Base-by-base conservation (phyloP, 2,329 filamentous ascomycete species). In the Simplicillium aogashimaense region DNA sequence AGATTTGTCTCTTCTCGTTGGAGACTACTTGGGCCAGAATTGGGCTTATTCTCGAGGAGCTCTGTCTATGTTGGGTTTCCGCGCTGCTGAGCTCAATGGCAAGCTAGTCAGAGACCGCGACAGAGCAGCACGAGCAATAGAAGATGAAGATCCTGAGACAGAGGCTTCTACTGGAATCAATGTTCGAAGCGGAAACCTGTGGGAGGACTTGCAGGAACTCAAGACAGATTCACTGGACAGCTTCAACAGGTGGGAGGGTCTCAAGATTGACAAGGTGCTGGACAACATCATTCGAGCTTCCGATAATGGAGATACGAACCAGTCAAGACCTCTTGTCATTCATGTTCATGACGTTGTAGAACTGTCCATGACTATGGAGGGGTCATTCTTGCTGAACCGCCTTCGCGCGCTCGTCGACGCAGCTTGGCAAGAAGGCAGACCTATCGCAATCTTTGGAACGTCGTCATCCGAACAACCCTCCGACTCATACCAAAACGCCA, bases 281-380 rank as follows among this genome's bases (percentile, higher is more conserved):
- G 74, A 79, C 36, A 65, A 71, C 36, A 59, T 83, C n/a, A 59
- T 80, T 18, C 59, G 63, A 35, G 65, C 70, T 3, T 65, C 68
- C 4, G 61, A 70, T 18, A 41, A 53, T 15, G 63, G 59, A 15
- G 49, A 57, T 6, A 45, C 48, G 20, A 36, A 47, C 7, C 51
- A 55, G 50, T 54, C 51, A 54, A 69, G 57, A 16, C 70, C 69
- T 17, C 70, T 88, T 7, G 80, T 97, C 43, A 69, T 94, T 31
- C 86, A 86, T 50, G 65, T 95, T 11, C 77, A 84, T 54, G 86
- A 97, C 56, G 84, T 87, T 52, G 78, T 84, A 39, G 86, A 94
- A 47, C 69, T 98, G 8, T 77, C 73, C 50, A 74, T 75, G 53
- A 81, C 83, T 1, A 58, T 73, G 6, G 78, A 86, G 43, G 86